A percentile compares a stretch with the other conserved stretches of the same genome.
phyloP scores from a whole-genome alignment of 352 stramenopile genomes.

The Plasmopara muralis region DNA sequence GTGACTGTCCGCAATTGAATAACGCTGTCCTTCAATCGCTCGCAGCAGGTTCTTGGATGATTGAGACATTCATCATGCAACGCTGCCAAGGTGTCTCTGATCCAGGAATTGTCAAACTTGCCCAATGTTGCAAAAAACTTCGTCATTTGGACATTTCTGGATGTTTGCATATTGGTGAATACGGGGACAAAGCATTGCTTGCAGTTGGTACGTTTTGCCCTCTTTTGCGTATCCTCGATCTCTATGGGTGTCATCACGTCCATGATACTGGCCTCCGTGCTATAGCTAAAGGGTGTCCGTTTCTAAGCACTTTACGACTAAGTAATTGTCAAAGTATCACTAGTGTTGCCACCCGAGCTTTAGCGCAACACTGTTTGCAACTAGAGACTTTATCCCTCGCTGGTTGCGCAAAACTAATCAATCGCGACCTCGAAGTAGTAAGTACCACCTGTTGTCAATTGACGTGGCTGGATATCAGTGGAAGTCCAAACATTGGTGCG shows the following conservation, averaged over 20 bases:
- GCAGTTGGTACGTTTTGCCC: slow-evolving; percentile 82
- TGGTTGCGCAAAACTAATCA: slow-evolving; percentile 74
- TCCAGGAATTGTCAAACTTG: slow-evolving; percentile 81
- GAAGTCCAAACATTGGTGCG: slow-evolving; percentile 57
- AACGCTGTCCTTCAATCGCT: slow-evolving; percentile 81
- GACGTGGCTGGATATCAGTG: slow-evolving; percentile 78
- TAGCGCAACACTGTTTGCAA: slow-evolving; percentile 62
- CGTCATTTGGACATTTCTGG: slow-evolving; percentile 79
- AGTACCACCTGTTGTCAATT: slow-evolving; percentile 46
- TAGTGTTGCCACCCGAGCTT: slow-evolving; percentile 59
- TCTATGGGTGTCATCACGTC: slow-evolving; percentile 87
- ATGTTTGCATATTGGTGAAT: slow-evolving; percentile 85
- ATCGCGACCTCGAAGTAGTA: slow-evolving; percentile 58
- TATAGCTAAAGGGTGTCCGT: slow-evolving; percentile 73
- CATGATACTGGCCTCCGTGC: slow-evolving; percentile 73
- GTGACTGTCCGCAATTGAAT: slow-evolving; percentile 78
- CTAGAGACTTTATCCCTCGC: slow-evolving; percentile 78
- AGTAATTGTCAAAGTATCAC: slow-evolving; percentile 82
- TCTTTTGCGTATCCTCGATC: slow-evolving; percentile 66
- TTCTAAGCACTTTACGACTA: slow-evolving; percentile 81
- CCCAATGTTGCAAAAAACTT: slow-evolving; percentile 78
- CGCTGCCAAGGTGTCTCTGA: slow-evolving; percentile 78
- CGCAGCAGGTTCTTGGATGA: slow-evolving; percentile 80
- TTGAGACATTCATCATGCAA: slow-evolving; percentile 77
- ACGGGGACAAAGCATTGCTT: slow-evolving; percentile 87